Percentiles rank a stretch among this genome's conserved stretches.
Evolutionary conservation across 768 basidiomycete genomes (phyloP).

Genomic region (Russula abietina): DNA sequence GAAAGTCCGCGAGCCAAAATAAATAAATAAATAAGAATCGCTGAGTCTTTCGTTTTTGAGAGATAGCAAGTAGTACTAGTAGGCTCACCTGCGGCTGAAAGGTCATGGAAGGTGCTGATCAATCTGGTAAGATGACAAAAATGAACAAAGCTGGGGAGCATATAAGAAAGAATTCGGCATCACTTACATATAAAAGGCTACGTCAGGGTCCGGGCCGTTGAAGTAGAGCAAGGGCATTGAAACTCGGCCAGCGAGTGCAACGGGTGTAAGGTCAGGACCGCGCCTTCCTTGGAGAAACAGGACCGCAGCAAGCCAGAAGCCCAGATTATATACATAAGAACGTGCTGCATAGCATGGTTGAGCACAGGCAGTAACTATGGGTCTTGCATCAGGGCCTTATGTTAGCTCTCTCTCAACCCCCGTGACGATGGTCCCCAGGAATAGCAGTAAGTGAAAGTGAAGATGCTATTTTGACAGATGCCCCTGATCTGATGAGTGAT

Average conservation of each 20-base stretch:
- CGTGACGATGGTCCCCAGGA: no score
- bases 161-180: no score
- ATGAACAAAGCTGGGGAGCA: background rate
- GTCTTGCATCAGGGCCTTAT: no score
- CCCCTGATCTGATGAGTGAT: no score
- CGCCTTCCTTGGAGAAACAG: background rate
- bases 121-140: background rate
- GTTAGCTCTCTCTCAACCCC: no score
- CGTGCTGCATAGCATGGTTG: background rate
- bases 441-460: no score
- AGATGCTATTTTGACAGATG: no score
- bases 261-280: background rate
- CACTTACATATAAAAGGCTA: conserved; percentile 1
- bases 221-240: conserved; percentile 5
- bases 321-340: background rate
- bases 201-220: background rate
- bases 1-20: no score
- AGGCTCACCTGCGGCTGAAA: conserved; percentile 9
- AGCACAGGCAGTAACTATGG: conserved; percentile 2
- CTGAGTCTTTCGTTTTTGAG: background rate
- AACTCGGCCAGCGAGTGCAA: background rate
- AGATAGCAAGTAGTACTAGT: background rate
- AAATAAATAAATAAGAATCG: no score
- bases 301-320: no score
- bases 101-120: background rate